Percentiles rank a stretch among this genome's conserved stretches.
These are phyloP conservation scores for Talaromyces proteolyticus DNA, from an alignment of 495 filamentous ascomycete species.

Conservation along the genomic window DNA sequence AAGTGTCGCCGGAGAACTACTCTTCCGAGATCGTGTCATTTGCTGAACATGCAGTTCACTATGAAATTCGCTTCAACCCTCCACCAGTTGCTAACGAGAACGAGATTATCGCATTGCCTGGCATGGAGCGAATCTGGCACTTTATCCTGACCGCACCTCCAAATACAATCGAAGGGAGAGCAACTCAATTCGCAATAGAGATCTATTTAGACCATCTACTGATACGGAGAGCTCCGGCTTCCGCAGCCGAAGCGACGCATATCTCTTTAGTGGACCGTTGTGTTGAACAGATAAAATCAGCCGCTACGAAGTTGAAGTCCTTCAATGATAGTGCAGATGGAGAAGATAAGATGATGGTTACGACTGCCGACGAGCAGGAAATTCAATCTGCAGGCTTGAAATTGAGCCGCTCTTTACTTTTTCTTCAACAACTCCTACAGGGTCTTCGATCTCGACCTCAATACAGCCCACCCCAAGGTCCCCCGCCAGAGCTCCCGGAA, in stretches of 20 bases:
- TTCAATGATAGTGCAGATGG: constrained; percentile 32
- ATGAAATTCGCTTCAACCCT: constrained; percentile 38
- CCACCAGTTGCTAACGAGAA: constrained; percentile 30
- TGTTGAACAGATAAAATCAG: constrained; percentile 62
- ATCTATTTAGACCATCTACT: constrained; percentile 61
- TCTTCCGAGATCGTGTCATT: constrained; percentile 64
- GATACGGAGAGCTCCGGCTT: constrained; percentile 31
- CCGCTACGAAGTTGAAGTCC: constrained; percentile 55
- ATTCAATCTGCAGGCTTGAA: constrained; percentile 47
- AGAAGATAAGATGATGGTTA: constrained; percentile 45
- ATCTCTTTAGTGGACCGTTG: constrained; percentile 72
- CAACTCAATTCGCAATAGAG: constrained; percentile 64
- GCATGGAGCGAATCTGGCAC: constrained; percentile 76
- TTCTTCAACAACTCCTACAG: constrained; percentile 51
- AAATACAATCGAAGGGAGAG: constrained; percentile 61
- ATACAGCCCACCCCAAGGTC: constrained; percentile 41
- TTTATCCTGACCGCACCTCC: constrained; percentile 67
- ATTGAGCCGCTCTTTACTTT: constrained; percentile 59
- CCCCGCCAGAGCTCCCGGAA: constrained; percentile 29
- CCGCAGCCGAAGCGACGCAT: constrained; percentile 63
- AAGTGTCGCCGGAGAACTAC: constrained; percentile 56
- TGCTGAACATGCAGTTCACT: constrained; percentile 48
- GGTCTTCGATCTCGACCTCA: constrained; percentile 46
- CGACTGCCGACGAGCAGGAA: constrained; percentile 36
- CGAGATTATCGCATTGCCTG: constrained; percentile 47